phyloP scores from a whole-genome alignment of 2,329 filamentous ascomycete species.

The Fusarium bulbicola region DNA sequence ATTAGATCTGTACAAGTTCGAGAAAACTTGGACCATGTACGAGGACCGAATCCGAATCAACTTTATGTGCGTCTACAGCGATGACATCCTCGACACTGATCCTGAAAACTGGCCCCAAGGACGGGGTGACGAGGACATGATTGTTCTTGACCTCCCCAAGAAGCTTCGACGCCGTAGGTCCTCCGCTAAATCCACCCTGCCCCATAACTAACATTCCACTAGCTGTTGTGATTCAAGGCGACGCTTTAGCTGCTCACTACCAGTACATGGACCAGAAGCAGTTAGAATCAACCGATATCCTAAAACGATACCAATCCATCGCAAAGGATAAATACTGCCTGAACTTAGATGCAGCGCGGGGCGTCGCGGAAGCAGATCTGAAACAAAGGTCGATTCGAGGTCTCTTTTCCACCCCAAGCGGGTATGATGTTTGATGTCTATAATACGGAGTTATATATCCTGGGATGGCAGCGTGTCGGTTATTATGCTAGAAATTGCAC shows the following conservation, averaged over 20 bases:
- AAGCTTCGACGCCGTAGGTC: slow-evolving; percentile 26
- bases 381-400: not conserved
- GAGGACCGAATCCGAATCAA: slow-evolving; percentile 31
- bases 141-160: slow-evolving; percentile 22
- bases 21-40: slow-evolving; percentile 29
- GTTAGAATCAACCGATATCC: slow-evolving; percentile 12
- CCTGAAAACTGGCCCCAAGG: slow-evolving; percentile 4
- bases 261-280: slow-evolving; percentile 23
- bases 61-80: slow-evolving; percentile 30
- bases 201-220: not conserved
- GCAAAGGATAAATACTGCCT: slow-evolving; percentile 24
- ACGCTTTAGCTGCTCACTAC: slow-evolving; percentile 26
- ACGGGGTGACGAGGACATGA: slow-evolving; percentile 14
- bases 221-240: slow-evolving; percentile 27
- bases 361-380: not conserved
- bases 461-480: not conserved
- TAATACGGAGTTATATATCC: not conserved
- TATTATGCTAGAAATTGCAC: not conserved
- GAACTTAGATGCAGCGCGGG: not conserved
- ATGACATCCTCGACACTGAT: slow-evolving; percentile 24
- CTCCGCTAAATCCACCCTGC: not conserved
- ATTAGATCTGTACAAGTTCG: slow-evolving; percentile 28
- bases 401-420: not conserved
- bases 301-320: slow-evolving; percentile 25
- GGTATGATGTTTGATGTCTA: not conserved